Evolutionary conservation across 2,329 filamentous ascomycete species (phyloP), one percentile per base, ranked within the genome.

Genomic region (Aspergillus pseudotamarii): DNA sequence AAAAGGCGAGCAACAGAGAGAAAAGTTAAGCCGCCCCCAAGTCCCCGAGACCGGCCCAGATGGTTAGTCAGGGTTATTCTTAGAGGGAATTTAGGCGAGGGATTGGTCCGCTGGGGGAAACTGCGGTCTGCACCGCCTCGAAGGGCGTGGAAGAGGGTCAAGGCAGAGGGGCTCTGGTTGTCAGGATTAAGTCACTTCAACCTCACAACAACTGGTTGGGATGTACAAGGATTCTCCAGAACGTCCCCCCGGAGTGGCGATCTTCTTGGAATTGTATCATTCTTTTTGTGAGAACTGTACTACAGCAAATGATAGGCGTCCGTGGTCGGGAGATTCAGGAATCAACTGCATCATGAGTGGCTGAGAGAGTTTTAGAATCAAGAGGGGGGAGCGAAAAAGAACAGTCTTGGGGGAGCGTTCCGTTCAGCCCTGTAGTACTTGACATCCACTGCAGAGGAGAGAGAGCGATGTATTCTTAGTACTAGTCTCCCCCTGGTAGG

Each of bases 281-380:
- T 41, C 28, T 54, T 26, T 26, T 50, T 19, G 57, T 36, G 34
- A 32, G 30, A 45, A 54, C 26, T 41, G 26, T 48, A n/a, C 43
- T 38, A 43, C 50, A 64, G 64, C 69, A 71, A 72, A 73, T 73
- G 60, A 67, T 53, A 64, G 59, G 62, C 53, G 53, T 66, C 61
- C 59, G 57, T 66, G 65, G 51, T 75, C 74, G 74, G 74, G 69
- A 69, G 66, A 67, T 72, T 75, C 72, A 76, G 74, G 74, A 69
- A 74, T 70, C 64, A 38, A 61, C 45, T 61, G 61, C 38, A 59
- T 59, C 59, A 48, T 60, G 43, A 68, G 64, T 71, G 65, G 69
- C 64, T 66, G 64, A 23, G 36, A 48, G 11, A 4, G 16, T n/a
- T n/a, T 26, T 26, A 53, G 23, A 46, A 23, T 32, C 16, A 41